Conservation (phyloP, 2,329 filamentous ascomycete genomes). For the Apiospora malaysiana region DNA sequence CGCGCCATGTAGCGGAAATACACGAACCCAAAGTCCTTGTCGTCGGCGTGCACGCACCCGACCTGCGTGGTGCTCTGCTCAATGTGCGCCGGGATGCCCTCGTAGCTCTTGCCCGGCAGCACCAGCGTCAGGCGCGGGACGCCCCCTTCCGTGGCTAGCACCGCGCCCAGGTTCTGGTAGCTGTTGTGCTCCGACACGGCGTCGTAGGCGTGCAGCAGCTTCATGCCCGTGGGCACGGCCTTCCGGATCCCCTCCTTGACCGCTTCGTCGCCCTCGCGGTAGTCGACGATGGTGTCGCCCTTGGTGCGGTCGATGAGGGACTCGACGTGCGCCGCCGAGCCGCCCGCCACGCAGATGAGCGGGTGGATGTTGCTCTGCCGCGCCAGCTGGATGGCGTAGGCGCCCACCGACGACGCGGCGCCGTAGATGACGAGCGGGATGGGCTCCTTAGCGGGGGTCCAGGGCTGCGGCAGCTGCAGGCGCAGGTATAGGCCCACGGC, state of each 20-base stretch:
- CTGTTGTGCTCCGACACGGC: slow-evolving; percentile 61
- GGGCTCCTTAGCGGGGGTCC: slow-evolving; percentile 42
- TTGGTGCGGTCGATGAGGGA: slow-evolving; percentile 56
- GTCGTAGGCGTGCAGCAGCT: slow-evolving; percentile 61
- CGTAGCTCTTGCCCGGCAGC: slow-evolving; percentile 38
- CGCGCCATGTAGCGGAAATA: slow-evolving; percentile 45
- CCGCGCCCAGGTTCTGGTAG: slow-evolving; percentile 49
- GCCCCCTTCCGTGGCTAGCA: slow-evolving; percentile 44
- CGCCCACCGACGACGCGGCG: slow-evolving; percentile 60
- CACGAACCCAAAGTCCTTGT: slow-evolving; percentile 38
- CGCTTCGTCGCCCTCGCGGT: slow-evolving; percentile 60
- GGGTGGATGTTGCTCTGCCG: slow-evolving; percentile 62
- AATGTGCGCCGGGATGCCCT: slow-evolving; percentile 35
- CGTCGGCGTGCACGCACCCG: slow-evolving; percentile 30
- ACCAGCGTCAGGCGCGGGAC: slow-evolving; percentile 45
- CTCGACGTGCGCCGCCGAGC: slow-evolving; percentile 56
- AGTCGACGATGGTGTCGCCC: slow-evolving; percentile 66
- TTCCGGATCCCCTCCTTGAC: slow-evolving; percentile 52
- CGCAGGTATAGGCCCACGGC: slow-evolving; percentile 55
- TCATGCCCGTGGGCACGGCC: slow-evolving; percentile 43
- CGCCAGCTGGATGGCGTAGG: slow-evolving; percentile 64
- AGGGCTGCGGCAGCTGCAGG: slow-evolving; percentile 56
- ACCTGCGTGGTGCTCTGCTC: slow-evolving; percentile 30
- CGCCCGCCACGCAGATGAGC: slow-evolving; percentile 64
- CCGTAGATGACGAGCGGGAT: slow-evolving; percentile 57